Percentiles rank a stretch among this genome's conserved stretches.
Evolutionary conservation across 2,329 filamentous ascomycete genomes (phyloP).

Genomic region (Huntiella bhutanensis): DNA sequence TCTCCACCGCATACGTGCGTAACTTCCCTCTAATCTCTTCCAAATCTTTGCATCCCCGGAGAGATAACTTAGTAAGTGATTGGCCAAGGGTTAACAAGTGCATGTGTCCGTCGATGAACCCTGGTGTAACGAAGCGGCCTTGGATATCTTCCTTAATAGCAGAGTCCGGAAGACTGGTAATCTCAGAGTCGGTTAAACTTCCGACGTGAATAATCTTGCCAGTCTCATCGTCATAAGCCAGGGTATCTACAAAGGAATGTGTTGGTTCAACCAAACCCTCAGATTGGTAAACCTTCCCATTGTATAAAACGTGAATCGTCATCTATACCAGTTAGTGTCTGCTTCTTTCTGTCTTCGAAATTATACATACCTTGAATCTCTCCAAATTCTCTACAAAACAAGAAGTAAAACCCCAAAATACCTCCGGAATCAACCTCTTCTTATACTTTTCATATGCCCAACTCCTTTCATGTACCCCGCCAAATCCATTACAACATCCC

Average conservation of each 20-base stretch:
- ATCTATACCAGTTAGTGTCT: neutral
- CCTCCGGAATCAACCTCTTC: too few relatives aligned
- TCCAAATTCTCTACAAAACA: too few relatives aligned
- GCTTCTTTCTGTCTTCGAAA: too few relatives aligned
- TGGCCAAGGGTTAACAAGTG: conserved; percentile 36
- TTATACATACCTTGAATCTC: too few relatives aligned
- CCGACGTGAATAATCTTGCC: conserved; percentile 11
- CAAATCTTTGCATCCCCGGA: conserved; percentile 28
- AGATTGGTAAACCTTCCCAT: conserved; percentile 13
- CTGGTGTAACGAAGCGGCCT: conserved; percentile 27
- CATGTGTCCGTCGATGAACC: conserved; percentile 39
- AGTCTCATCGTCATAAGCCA: conserved; percentile 9
- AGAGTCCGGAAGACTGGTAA: conserved; percentile 3
- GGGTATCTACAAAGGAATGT: conserved; percentile 9
- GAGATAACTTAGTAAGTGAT: conserved; percentile 29
- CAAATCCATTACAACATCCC: too few relatives aligned
- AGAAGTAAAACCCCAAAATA: too few relatives aligned
- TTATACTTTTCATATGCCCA: too few relatives aligned
- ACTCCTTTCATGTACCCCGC: too few relatives aligned
- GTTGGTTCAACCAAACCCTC: conserved; percentile 9
- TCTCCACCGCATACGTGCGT: conserved; percentile 24
- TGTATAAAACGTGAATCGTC: conserved; percentile 12
- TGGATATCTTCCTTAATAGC: conserved; percentile 17
- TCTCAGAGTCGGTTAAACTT: conserved; percentile 5
- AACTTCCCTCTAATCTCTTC: conserved; percentile 31